Evolutionary conservation across 2,329 filamentous ascomycete genomes (phyloP).

Genomic region (Aureobasidium lini): DNA sequence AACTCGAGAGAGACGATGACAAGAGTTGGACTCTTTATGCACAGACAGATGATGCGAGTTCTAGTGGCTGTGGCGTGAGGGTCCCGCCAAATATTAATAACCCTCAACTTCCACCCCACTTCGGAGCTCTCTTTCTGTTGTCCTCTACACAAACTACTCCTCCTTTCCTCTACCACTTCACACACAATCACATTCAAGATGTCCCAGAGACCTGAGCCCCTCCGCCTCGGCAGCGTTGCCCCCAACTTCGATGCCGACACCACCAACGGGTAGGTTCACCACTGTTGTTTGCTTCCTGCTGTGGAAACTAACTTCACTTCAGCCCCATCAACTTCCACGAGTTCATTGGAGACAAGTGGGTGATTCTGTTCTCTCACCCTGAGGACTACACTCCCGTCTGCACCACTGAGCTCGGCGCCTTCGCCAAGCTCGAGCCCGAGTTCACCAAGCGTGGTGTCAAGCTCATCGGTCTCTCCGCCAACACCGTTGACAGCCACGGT

Average conservation of each 20-base stretch:
- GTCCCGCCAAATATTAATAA: conserved; percentile 9
- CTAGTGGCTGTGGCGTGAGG: conserved; percentile 11
- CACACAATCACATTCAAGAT: background rate
- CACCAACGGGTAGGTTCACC: conserved; percentile 42
- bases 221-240: conserved; percentile 59
- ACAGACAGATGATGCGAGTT: conserved; percentile 13
- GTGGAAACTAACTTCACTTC: conserved; percentile 21
- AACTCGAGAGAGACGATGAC: background rate
- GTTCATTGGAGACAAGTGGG: conserved; percentile 63
- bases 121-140: background rate
- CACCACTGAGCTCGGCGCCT: conserved; percentile 57
- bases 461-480: conserved; percentile 51
- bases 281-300: background rate
- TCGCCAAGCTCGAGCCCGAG: conserved; percentile 56
- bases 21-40: conserved; percentile 5
- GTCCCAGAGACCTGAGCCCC: conserved; percentile 28
- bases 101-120: conserved; percentile 6
- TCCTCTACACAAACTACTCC: background rate
- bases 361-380: conserved; percentile 64
- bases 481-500: conserved; percentile 44
- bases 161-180: background rate
- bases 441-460: conserved; percentile 56
- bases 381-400: conserved; percentile 54
- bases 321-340: conserved; percentile 58
- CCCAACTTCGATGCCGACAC: conserved; percentile 65